Conservation (phyloP, 148 eudicot species). For the Mesembryanthemum crystallinum region DNA sequence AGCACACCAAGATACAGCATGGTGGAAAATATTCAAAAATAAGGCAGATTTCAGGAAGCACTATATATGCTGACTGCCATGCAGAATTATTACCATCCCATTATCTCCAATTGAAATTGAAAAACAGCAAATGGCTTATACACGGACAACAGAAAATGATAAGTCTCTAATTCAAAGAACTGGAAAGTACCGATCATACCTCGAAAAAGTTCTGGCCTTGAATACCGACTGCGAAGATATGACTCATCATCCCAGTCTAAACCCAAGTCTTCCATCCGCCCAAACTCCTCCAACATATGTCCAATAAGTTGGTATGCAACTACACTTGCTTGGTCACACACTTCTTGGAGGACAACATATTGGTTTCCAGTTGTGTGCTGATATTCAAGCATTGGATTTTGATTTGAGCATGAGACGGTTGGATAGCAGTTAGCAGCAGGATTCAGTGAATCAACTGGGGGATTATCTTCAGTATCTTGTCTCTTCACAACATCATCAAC, state of each 20-base stretch:
- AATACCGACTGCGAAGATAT: slow-evolving; percentile 50
- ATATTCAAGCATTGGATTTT: slow-evolving; percentile 11
- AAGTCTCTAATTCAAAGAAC: not conserved
- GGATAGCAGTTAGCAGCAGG: slow-evolving; percentile 2
- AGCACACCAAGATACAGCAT: not conserved
- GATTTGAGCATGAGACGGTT: slow-evolving; percentile 11
- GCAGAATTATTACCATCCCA: not conserved
- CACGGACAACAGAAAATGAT: not conserved
- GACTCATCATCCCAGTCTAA: slow-evolving; percentile 33
- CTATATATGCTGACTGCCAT: not conserved
- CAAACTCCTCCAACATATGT: slow-evolving; percentile 42
- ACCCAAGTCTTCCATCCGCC: slow-evolving; percentile 35
- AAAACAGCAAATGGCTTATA: not conserved
- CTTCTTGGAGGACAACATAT: slow-evolving; percentile 65
- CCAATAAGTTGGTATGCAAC: slow-evolving; percentile 59
- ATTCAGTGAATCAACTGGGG: slow-evolving; percentile 11
- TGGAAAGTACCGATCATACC: slow-evolving; percentile 34
- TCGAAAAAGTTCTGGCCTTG: slow-evolving; percentile 21
- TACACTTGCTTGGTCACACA: slow-evolving; percentile 68
- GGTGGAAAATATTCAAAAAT: not conserved
- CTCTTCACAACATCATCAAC: not conserved
- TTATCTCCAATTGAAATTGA: not conserved
- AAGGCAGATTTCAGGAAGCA: not conserved
- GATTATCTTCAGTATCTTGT: not conserved
- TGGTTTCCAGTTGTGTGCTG: slow-evolving; percentile 33